These are phyloP conservation scores for Hypoxylon crocopeplum DNA, from an alignment of 495 filamentous ascomycete species.

Conservation along the genomic window DNA sequence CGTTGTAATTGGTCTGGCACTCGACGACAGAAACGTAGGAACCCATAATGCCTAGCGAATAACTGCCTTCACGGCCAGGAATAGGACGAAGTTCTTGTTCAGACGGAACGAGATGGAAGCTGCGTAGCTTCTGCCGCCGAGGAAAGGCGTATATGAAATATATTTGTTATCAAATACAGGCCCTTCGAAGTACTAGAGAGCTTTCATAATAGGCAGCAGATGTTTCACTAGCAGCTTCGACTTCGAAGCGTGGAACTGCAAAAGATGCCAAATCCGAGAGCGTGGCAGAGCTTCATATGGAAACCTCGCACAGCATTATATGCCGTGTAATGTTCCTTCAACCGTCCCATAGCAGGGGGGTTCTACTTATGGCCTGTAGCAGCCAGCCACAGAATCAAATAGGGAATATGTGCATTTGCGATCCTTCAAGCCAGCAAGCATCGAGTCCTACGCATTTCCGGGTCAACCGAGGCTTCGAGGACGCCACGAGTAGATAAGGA, in stretches of 20 bases:
- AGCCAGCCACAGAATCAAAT: neutral
- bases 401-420: neutral
- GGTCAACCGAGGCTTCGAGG: constrained; percentile 17
- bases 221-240: too few relatives aligned
- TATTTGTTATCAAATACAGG: too few relatives aligned
- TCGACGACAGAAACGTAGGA: constrained; percentile 36
- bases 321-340: constrained; percentile 8
- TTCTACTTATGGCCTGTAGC: neutral
- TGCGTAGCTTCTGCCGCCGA: too few relatives aligned
- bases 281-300: constrained; percentile 1
- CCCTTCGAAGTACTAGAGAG: too few relatives aligned
- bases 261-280: neutral
- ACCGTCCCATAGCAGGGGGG: neutral
- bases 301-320: neutral
- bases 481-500: constrained; percentile 1
- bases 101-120: neutral
- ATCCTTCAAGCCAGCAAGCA: constrained; percentile 7
- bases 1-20: constrained; percentile 30
- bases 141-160: too few relatives aligned
- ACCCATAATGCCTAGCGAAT: constrained; percentile 29
- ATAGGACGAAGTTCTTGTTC: neutral
- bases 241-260: too few relatives aligned
- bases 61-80: neutral
- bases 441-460: neutral
- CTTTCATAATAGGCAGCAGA: too few relatives aligned